phyloP scores from a whole-genome alignment of 345 rosid genomes.

The Eucalyptus melliodora region DNA sequence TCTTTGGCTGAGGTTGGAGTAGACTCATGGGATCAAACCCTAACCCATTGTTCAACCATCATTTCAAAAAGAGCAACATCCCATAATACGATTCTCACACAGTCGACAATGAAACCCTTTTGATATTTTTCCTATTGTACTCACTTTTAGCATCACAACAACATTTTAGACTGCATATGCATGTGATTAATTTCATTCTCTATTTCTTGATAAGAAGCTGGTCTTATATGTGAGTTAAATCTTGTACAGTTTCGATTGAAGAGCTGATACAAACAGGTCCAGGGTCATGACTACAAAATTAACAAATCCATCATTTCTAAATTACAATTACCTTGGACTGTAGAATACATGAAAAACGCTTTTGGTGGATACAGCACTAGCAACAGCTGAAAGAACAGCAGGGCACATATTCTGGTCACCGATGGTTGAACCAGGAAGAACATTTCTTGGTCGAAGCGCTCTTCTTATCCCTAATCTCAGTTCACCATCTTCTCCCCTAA shows the following conservation, averaged over 20 bases:
- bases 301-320: not conserved
- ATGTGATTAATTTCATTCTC: not conserved
- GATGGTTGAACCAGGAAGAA: conserved; percentile 57
- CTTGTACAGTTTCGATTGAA: not conserved
- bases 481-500: conserved; percentile 71
- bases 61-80: not conserved
- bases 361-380: conserved; percentile 54
- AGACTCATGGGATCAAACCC: not conserved
- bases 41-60: not conserved
- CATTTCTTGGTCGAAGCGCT: conserved; percentile 59
- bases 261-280: not conserved
- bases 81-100: not conserved
- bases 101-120: not conserved
- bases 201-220: not conserved
- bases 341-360: conserved; percentile 65
- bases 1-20: not conserved
- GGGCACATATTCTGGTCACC: conserved; percentile 39
- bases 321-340: conserved; percentile 63
- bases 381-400: conserved; percentile 44
- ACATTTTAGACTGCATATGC: not conserved
- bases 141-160: not conserved
- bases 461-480: conserved; percentile 82
- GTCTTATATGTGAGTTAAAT: not conserved
- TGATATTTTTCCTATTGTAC: not conserved
- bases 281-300: not conserved